phyloP scores from a whole-genome alignment of 1,139 yeast species.

The Pneumocystis sp. region DNA sequence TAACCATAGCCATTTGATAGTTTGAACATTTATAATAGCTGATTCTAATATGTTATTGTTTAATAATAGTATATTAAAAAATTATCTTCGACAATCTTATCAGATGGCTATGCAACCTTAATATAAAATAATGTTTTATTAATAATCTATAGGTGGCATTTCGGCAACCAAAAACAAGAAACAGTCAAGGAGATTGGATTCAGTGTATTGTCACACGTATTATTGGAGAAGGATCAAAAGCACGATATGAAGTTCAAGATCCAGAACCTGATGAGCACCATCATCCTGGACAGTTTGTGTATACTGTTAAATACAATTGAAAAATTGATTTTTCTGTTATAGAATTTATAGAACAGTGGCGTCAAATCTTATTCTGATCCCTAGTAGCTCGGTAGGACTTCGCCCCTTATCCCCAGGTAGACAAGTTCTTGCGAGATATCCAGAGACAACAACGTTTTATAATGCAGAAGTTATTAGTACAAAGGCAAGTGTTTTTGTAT shows the following conservation, averaged over 20 bases:
- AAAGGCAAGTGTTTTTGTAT: slow-evolving; percentile 21
- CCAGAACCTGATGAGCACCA: slow-evolving; percentile 95
- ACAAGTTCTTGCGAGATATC: slow-evolving; percentile 82
- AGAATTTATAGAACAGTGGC: slow-evolving; percentile 58
- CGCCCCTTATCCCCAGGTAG: slow-evolving; percentile 58
- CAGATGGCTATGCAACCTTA: slow-evolving; percentile 1
- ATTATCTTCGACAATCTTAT: background rate
- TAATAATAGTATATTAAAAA: background rate
- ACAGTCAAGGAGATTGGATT: slow-evolving; percentile 77
- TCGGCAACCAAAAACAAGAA: slow-evolving; percentile 34
- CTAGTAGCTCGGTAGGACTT: slow-evolving; percentile 35
- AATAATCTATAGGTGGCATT: slow-evolving; percentile 46
- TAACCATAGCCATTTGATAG: slow-evolving; percentile 1
- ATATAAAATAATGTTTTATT: background rate
- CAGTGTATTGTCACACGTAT: slow-evolving; percentile 81
- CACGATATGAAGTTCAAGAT: slow-evolving; percentile 66
- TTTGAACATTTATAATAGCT: background rate
- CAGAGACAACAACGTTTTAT: slow-evolving; percentile 94
- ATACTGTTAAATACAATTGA: background rate
- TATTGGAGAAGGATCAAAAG: slow-evolving; percentile 53
- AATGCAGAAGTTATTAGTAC: slow-evolving; percentile 82
- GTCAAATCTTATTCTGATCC: slow-evolving; percentile 66
- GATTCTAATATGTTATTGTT: background rate
- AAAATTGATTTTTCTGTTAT: background rate
- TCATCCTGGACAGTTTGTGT: slow-evolving; percentile 53